These are phyloP conservation scores for Pseudotulostoma volvatum DNA, from an alignment of 495 filamentous ascomycete genomes.

Conservation along the genomic window DNA sequence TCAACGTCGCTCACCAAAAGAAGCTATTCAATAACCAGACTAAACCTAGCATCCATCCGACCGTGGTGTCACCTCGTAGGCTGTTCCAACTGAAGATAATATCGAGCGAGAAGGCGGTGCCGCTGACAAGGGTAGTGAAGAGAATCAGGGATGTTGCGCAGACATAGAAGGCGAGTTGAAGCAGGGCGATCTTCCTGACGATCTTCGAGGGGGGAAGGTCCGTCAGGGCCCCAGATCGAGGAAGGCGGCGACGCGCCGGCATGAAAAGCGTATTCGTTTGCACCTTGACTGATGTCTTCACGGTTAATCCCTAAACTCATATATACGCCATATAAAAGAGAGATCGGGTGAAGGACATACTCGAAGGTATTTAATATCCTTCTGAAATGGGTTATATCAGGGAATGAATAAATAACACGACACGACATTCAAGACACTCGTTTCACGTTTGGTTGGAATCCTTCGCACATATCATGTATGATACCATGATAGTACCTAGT, in stretches of 20 bases:
- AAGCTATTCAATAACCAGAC: constrained; percentile 71
- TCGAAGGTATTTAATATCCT: no score
- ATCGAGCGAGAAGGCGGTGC: constrained; percentile 49
- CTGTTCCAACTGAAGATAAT: constrained; percentile 65
- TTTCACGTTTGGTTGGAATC: no score
- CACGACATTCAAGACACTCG: no score
- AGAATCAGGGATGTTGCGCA: constrained; percentile 59
- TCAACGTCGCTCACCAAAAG: constrained; percentile 62
- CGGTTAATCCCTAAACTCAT: no score
- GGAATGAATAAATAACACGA: no score
- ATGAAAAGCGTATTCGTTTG: no score
- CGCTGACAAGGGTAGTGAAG: constrained; percentile 77
- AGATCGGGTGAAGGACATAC: no score
- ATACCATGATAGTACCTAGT: no score
- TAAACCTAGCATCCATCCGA: constrained; percentile 80
- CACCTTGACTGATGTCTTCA: no score
- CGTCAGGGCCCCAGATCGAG: constrained; percentile 59
- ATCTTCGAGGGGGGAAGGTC: constrained; percentile 77
- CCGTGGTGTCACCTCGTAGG: constrained; percentile 76
- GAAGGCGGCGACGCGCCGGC: constrained; percentile 62
- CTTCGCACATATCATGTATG: no score
- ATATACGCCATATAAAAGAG: no score
- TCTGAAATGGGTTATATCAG: no score
- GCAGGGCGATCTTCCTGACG: constrained; percentile 65
- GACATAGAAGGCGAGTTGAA: constrained; percentile 77